These are phyloP conservation scores for Termitomyces sp. DNA, from an alignment of 768 basidiomycete genomes.

Conservation along the genomic window DNA sequence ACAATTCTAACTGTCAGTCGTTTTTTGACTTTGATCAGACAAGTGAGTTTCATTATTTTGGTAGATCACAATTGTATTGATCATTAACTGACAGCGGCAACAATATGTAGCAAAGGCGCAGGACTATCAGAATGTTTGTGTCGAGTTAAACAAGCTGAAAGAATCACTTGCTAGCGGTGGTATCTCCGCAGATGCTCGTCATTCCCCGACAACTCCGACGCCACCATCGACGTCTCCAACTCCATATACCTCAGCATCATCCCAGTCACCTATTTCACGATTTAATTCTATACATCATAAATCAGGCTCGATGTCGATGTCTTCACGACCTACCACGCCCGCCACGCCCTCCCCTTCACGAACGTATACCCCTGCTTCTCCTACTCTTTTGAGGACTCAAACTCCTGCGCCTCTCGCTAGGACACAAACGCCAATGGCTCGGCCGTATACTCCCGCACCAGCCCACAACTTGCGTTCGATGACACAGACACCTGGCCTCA, in stretches of 20 bases:
- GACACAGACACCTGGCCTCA: slow-evolving; percentile 31
- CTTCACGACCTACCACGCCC: slow-evolving; percentile 45
- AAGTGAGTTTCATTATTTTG: slow-evolving; percentile 44
- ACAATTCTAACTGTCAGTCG: slow-evolving; percentile 14
- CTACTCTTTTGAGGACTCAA: slow-evolving; percentile 22
- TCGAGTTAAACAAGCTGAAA: slow-evolving; percentile 59
- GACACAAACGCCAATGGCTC: slow-evolving; percentile 18
- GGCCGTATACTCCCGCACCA: slow-evolving; percentile 43
- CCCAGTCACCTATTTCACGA: slow-evolving; percentile 43
- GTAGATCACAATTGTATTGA: slow-evolving; percentile 7
- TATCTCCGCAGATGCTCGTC: slow-evolving; percentile 28
- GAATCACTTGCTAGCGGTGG: slow-evolving; percentile 30
- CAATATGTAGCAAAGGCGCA: slow-evolving; percentile 66
- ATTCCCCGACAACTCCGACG: slow-evolving; percentile 28
- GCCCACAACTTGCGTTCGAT: slow-evolving; percentile 28
- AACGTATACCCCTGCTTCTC: slow-evolving; percentile 37
- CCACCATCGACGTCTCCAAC: slow-evolving; percentile 37
- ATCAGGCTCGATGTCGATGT: slow-evolving; percentile 58
- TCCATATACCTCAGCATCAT: slow-evolving; percentile 28
- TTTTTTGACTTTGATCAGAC: slow-evolving; percentile 37
- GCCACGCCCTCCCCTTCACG: slow-evolving; percentile 38
- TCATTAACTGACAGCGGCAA: slow-evolving; percentile 40
- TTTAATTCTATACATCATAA: slow-evolving; percentile 52
- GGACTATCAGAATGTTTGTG: slow-evolving; percentile 65
- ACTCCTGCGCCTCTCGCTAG: slow-evolving; percentile 32